Base-by-base conservation (phyloP, 768 basidiomycete genomes). In the Tricholoma flavovirens region DNA sequence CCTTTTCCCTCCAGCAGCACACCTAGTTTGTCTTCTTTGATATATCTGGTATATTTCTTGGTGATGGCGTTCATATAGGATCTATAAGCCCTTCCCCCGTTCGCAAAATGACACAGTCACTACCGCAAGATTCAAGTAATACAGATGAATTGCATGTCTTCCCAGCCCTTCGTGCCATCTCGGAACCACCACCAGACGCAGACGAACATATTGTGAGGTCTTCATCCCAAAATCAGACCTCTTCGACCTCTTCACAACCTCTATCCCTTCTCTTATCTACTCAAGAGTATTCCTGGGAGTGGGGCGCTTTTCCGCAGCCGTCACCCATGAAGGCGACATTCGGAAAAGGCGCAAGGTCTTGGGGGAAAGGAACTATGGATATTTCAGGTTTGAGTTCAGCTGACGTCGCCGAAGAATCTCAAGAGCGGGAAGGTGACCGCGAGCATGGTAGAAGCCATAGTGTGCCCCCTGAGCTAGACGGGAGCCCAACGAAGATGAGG, bases 241-340 rank as follows among this genome's bases (percentile, higher is more conserved):
- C 58, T 19, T 15, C 38, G 3, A 30, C 58, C 50, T 42, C 49
- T 9, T 59, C 67, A 15, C 60, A 63, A 2, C 54, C 54, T 29
- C 24, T 60, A 49, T 53, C 51, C 2, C 36, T 54, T 21, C 40
- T 60, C 22, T 51, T 70, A 17, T 67, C 66, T 4, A 64, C 78
- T 3, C 84, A 83, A 55, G 87, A 90, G 65, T 93, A 93, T 63
- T 88, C 89, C 5, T 95, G 93, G 93, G 94, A 95, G 62, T 95
- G 93, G 93, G 93, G 92, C 24, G 84, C 81, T 17, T 90, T 95
- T 64, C 94, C 92, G 26, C 87, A 86, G 59, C 87, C 83, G 21
- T 89, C 90, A 3, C 87, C 88, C 0, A 70, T 83, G 62, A 79
- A 79, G 53, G 59, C 79, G 0, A 73, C 78, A 10, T 85, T 86